Evolutionary conservation across 371 early-diverging fungal genomes (phyloP).

Genomic region (Batkoa obscura): DNA sequence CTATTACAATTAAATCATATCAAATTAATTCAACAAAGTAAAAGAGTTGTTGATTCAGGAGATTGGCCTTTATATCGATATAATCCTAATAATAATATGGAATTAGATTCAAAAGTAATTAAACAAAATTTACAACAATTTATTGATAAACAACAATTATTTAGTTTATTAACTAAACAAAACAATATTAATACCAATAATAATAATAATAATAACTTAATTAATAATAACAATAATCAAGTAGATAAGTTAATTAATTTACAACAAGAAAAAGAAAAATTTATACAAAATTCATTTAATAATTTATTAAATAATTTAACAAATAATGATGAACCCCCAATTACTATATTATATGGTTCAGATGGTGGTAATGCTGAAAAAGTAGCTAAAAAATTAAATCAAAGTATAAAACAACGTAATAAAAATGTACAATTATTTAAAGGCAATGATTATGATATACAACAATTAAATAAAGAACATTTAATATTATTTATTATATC

Average conservation of each 20-base stretch:
- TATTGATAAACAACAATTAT: too few species aligned
- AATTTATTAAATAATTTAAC: too few species aligned
- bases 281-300: too few species aligned
- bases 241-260: too few species aligned
- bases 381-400: slow-evolving; percentile 59
- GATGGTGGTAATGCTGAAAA: slow-evolving; percentile 78
- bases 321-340: slow-evolving; percentile 21
- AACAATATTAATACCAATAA: too few species aligned
- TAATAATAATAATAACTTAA: too few species aligned
- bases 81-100: slow-evolving; percentile 67
- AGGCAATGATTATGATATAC: slow-evolving; percentile 63
- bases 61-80: slow-evolving; percentile 89
- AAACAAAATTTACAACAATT: too few species aligned
- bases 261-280: too few species aligned
- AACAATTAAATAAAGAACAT: slow-evolving; percentile 53
- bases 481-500: slow-evolving; percentile 55
- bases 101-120: too few species aligned
- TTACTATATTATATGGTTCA: slow-evolving; percentile 73
- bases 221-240: too few species aligned
- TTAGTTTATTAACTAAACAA: too few species aligned
- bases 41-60: slow-evolving; percentile 73
- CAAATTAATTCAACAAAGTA: slow-evolving; percentile 63
- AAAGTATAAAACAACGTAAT: slow-evolving; percentile 57
- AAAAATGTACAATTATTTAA: slow-evolving; percentile 49
- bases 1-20: slow-evolving; percentile 25